These are phyloP conservation scores for Pisolithus microcarpus DNA, from an alignment of 768 basidiomycete species.

Conservation along the genomic window DNA sequence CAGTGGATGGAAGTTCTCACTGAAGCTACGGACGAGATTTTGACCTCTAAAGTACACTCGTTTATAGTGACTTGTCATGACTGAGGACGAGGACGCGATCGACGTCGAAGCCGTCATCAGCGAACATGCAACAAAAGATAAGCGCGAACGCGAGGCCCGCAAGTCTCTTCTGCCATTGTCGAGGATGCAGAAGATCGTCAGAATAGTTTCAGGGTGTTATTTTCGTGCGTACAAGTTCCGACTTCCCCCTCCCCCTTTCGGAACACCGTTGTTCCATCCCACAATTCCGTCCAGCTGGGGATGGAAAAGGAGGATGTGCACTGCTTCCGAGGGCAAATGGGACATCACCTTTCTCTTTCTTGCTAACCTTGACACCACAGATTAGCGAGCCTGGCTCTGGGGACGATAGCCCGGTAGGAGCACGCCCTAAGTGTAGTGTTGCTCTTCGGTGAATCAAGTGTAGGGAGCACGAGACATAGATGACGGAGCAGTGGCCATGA, in stretches of 20 bases:
- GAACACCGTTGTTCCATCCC: slow-evolving; percentile 29
- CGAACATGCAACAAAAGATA: background rate
- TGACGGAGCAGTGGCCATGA: slow-evolving; percentile 38
- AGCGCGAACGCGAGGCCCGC: slow-evolving; percentile 40
- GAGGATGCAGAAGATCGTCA: no score
- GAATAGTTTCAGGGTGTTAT: no score
- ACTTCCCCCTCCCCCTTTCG: slow-evolving; percentile 25
- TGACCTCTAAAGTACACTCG: slow-evolving; percentile 11
- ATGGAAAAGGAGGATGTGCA: slow-evolving; percentile 20
- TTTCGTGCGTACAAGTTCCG: slow-evolving; percentile 9
- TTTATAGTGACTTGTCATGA: background rate
- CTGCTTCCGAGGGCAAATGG: background rate
- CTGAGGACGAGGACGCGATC: background rate
- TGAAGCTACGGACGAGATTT: slow-evolving; percentile 39
- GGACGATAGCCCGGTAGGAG: slow-evolving; percentile 37
- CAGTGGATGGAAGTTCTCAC: slow-evolving; percentile 39
- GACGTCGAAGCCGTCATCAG: background rate
- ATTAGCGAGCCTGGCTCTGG: slow-evolving; percentile 36
- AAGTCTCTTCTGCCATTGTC: slow-evolving; percentile 41
- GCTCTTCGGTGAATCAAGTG: slow-evolving; percentile 37
- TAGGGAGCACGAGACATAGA: slow-evolving; percentile 43
- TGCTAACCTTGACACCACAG: no score
- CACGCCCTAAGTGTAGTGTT: slow-evolving; percentile 36
- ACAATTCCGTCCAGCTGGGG: slow-evolving; percentile 27
- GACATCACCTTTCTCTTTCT: background rate